Conservation (phyloP, 805 yeast genomes). For the Scheffersomyces lignosus region DNA sequence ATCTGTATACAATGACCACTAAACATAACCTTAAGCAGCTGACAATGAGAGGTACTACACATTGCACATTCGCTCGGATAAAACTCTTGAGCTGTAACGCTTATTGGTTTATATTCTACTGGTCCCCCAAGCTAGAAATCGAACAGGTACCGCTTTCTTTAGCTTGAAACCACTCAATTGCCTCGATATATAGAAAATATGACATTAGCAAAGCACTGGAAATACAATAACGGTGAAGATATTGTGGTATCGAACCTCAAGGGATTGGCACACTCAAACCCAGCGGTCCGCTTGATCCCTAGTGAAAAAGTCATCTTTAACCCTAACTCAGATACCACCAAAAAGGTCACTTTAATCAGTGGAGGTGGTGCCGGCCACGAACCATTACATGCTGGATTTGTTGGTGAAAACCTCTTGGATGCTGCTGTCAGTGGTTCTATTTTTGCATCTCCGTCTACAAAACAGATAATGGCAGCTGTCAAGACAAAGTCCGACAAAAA, state of each 20-base stretch:
- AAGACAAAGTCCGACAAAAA: conserved; percentile 51
- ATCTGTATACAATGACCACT: too few relatives aligned
- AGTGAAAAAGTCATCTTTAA: conserved; percentile 56
- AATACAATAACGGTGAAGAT: conserved; percentile 42
- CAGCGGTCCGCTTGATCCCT: conserved; percentile 53
- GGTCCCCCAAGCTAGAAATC: too few relatives aligned
- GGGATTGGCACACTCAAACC: conserved; percentile 56
- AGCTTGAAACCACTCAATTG: too few relatives aligned
- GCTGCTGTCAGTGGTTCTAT: conserved; percentile 89
- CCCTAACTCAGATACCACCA: conserved; percentile 33
- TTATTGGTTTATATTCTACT: too few relatives aligned
- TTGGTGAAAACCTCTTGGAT: conserved; percentile 78
- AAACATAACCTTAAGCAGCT: too few relatives aligned
- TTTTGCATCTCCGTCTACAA: conserved; percentile 95
- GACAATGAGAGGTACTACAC: too few relatives aligned
- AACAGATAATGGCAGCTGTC: conserved; percentile 74
- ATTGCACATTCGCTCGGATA: too few relatives aligned
- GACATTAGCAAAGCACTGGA: conserved; percentile 50
- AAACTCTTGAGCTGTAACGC: too few relatives aligned
- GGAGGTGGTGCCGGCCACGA: conserved; percentile 98
- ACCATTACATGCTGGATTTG: conserved; percentile 90
- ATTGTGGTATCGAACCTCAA: conserved; percentile 48
- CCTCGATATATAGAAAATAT: too few relatives aligned
- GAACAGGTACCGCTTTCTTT: too few relatives aligned
- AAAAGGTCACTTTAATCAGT: conserved; percentile 70